phyloP scores from a whole-genome alignment of 805 yeast genomes.

The Wickerhamomyces hampshirensis region DNA sequence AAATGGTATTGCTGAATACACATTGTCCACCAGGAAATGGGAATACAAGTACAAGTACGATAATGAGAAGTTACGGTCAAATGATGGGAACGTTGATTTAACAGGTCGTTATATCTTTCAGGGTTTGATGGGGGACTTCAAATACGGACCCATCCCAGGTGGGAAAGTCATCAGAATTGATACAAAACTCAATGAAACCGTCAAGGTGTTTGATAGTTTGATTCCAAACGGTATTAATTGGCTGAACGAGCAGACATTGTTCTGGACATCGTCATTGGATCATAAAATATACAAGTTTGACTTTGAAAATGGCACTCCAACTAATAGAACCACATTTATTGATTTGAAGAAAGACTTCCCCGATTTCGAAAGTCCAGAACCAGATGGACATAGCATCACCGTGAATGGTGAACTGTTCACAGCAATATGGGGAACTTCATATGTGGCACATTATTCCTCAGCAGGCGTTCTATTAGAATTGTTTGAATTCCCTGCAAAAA shows the following conservation, averaged over 20 bases:
- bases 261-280: conserved; percentile 50
- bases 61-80: conserved; percentile 49
- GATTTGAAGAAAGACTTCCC: conserved; percentile 27
- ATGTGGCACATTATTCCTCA: conserved; percentile 48
- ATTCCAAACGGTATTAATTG: conserved; percentile 71
- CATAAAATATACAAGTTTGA: conserved; percentile 44
- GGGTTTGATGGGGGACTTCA: conserved; percentile 72
- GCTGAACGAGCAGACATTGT: conserved; percentile 37
- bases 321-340: conserved; percentile 36
- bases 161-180: conserved; percentile 52
- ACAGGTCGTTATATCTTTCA: conserved; percentile 67
- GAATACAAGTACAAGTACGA: conserved; percentile 33
- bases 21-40: conserved; percentile 37
- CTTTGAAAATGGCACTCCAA: conserved; percentile 35
- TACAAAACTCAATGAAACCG: conserved; percentile 25
- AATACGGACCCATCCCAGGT: conserved; percentile 30
- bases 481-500: conserved; percentile 50
- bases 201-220: conserved; percentile 33
- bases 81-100: conserved; percentile 80
- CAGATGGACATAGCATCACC: conserved; percentile 75
- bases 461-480: conserved; percentile 48
- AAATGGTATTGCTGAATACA: conserved; percentile 56
- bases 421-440: conserved; percentile 60
- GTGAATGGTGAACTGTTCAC: conserved; percentile 47
- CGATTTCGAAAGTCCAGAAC: conserved; percentile 45